Evolutionary conservation across 192 early-diverging fungal species (phyloP).

Genomic region (Podila minutissima): DNA sequence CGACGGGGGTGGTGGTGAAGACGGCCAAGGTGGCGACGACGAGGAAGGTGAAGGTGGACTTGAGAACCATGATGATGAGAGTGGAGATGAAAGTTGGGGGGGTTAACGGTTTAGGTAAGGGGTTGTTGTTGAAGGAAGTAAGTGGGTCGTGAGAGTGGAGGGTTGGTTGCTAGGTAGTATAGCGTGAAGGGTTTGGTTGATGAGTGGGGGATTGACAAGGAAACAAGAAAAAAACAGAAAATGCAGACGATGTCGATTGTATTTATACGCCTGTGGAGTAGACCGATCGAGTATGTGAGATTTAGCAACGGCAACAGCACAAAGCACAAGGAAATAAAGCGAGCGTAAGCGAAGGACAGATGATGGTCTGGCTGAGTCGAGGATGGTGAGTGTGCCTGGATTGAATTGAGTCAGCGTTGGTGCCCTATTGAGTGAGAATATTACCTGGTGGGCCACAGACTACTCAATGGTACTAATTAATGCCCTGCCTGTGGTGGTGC

Average conservation of each 20-base stretch:
- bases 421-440: no score
- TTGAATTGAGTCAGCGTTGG: no score
- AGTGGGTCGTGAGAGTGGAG: neutral
- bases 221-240: neutral
- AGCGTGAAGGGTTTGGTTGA: constrained; percentile 3
- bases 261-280: constrained; percentile 15
- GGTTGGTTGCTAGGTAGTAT: constrained; percentile 11
- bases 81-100: neutral
- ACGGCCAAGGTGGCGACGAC: constrained; percentile 41
- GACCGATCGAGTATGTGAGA: neutral
- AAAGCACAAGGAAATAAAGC: neutral
- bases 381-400: no score
- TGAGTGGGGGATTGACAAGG: constrained; percentile 25
- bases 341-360: neutral
- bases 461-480: no score
- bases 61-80: constrained; percentile 31
- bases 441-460: no score
- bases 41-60: constrained; percentile 35
- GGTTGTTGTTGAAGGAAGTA: constrained; percentile 2
- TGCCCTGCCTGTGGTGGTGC: no score
- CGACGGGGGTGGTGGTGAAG: constrained; percentile 22
- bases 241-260: neutral
- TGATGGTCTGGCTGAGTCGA: no score
- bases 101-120: neutral
- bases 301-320: neutral